Conservation (phyloP, 1,284 basidiomycete genomes). For the Marasmius fiardii region DNA sequence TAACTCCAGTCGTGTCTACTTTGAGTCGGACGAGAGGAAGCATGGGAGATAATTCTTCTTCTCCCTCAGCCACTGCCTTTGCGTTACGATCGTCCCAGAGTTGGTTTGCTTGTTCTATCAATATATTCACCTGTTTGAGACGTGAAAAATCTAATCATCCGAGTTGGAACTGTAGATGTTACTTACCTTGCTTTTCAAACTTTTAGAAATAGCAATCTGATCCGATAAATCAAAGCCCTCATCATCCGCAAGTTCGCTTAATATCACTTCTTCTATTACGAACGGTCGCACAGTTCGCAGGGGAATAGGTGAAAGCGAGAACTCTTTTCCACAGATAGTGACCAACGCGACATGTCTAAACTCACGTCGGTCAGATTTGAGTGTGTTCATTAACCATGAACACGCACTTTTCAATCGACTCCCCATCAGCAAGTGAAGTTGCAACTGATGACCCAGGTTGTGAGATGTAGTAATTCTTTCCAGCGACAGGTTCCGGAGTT, state of each 20-base stretch:
- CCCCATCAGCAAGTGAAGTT: conserved; percentile 89
- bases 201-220: conserved; percentile 80
- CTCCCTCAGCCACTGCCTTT: conserved; percentile 62
- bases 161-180: background rate
- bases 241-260: conserved; percentile 75
- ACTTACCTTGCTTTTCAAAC: conserved; percentile 66
- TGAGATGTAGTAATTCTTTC: conserved; percentile 87
- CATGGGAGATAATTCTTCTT: conserved; percentile 65
- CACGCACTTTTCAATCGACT: conserved; percentile 82
- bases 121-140: conserved; percentile 60
- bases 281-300: conserved; percentile 94
- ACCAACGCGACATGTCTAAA: conserved; percentile 84
- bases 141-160: background rate
- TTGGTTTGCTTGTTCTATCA: conserved; percentile 75
- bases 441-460: conserved; percentile 97
- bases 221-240: conserved; percentile 75
- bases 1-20: conserved; percentile 88
- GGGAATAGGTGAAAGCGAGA: conserved; percentile 80
- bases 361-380: conserved; percentile 7
- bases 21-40: conserved; percentile 89
- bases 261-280: conserved; percentile 81
- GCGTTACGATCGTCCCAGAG: conserved; percentile 82
- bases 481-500: conserved; percentile 85
- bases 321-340: conserved; percentile 84
- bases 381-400: conserved; percentile 2